phyloP scores from a whole-genome alignment of 2,329 filamentous ascomycete species.

The Hortaea werneckii region DNA sequence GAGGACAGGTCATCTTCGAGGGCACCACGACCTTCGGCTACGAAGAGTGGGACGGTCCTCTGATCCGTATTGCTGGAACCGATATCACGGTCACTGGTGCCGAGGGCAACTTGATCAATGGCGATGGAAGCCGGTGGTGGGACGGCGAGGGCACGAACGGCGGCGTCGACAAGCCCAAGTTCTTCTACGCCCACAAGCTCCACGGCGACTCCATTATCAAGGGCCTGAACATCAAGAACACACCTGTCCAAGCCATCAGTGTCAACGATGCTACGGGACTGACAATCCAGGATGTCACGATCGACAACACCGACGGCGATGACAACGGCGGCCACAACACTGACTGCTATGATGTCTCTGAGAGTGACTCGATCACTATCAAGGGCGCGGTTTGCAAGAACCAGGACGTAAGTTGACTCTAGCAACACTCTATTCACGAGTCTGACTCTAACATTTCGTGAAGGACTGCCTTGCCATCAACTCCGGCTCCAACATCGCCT shows the following conservation, averaged over 20 bases:
- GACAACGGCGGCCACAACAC: constrained; percentile 20
- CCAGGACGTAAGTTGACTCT: constrained; percentile 12
- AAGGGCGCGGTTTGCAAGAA: constrained; percentile 18
- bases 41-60: constrained; percentile 54
- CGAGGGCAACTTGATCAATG: constrained; percentile 44
- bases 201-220: constrained; percentile 42
- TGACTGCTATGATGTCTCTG: constrained; percentile 22
- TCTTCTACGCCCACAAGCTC: constrained; percentile 48
- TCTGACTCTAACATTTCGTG: background rate
- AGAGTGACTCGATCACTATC: constrained; percentile 15
- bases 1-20: constrained; percentile 45
- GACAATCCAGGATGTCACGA: constrained; percentile 38
- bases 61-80: constrained; percentile 51
- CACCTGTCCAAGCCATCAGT: constrained; percentile 45
- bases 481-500: constrained; percentile 30
- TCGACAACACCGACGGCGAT: constrained; percentile 49
- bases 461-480: constrained; percentile 22
- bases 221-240: constrained; percentile 43
- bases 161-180: constrained; percentile 55
- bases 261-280: constrained; percentile 37
- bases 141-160: constrained; percentile 51
- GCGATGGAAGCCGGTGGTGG: constrained; percentile 50
- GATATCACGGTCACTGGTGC: constrained; percentile 45
- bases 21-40: constrained; percentile 60
- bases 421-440: background rate